These are phyloP conservation scores for Mucuna pruriens DNA, from an alignment of 306 rosid species.

Conservation along the genomic window DNA sequence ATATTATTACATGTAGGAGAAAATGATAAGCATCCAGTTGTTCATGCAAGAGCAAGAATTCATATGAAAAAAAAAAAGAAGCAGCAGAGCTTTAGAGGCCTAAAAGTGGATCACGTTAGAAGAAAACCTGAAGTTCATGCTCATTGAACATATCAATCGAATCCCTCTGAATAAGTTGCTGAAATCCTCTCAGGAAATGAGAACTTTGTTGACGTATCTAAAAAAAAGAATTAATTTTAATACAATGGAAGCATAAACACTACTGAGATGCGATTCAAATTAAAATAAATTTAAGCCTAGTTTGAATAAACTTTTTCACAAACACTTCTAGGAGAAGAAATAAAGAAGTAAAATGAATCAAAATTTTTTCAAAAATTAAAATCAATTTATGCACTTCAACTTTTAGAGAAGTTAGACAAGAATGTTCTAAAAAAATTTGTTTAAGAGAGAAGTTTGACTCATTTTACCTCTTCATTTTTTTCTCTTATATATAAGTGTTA, in stretches of 20 bases:
- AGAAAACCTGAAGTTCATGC: conserved; percentile 94
- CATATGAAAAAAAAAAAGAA: neutral
- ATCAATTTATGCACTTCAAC: neutral
- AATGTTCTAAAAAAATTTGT: neutral
- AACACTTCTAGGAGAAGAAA: neutral
- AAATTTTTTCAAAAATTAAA: neutral
- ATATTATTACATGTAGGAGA: neutral
- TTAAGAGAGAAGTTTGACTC: neutral
- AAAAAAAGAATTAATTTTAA: conserved; percentile 31
- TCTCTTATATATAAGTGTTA: neutral
- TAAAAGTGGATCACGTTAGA: conserved; percentile 26
- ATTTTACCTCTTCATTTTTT: neutral
- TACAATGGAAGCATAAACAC: neutral
- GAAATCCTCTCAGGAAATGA: conserved; percentile 96
- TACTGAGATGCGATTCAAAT: conserved; percentile 28
- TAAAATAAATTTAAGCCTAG: neutral
- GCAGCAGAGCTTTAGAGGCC: neutral
- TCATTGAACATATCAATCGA: conserved; percentile 99
- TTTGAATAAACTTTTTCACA: neutral
- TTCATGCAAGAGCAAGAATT: conserved; percentile 10
- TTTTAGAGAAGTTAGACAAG: neutral
- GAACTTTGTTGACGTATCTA: conserved; percentile 99
- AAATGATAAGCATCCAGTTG: conserved; percentile 24
- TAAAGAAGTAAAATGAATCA: neutral
- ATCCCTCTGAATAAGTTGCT: conserved; percentile 94